Base-by-base conservation (phyloP, 345 rosid species). In the Cardamine chenopodiifolia region DNA sequence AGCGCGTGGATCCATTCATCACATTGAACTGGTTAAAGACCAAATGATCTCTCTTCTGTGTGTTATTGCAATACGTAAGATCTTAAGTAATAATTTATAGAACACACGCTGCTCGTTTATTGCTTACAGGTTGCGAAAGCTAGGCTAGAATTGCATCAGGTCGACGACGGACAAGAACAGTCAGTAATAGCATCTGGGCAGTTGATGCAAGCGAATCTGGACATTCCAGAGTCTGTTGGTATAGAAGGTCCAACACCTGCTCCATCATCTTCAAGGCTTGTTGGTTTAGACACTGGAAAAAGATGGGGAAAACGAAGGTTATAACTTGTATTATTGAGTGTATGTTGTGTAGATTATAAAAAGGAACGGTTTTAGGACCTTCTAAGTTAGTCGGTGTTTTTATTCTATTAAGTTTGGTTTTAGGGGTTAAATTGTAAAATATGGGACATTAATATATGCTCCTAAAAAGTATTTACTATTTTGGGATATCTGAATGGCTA, bases 141-240 rank as follows among this genome's bases (percentile, higher is more conserved):
- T 23, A 90, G 84, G 79, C 26, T 95, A 66, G 88, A 88, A 53
- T 82, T 78, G 62, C 81, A 71, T 54, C 83, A 74, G 72, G 73
- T 72, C 4, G 90, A 88, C 10, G 92, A 85, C 68, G 62, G 73
- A 54, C 85, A 85, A 32, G 68, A 58, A 59, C 75, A 79, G 79
- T 89, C 74, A 25, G 80, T 74, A 42, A 76, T 68, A 59, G 84
- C 63, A 34, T 65, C 55, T 13, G 84, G 74, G 39, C 81, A 83
- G 54, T 73, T 91, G 12, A 77, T 79, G 90, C 79, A 76, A 62
- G 82, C 50, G 67, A 83, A 82, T 82, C 89, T 92, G 45, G 97
- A 95, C 78, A 90, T 90, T 75, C 97, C 97, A 25, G 97, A 90
- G 77, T 92, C 99, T 40, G 77, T 90, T 79, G 98, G 97, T 68